Evolutionary conservation across 352 stramenopile species (phyloP).

Genomic region (Phytophthora ohioensis): DNA sequence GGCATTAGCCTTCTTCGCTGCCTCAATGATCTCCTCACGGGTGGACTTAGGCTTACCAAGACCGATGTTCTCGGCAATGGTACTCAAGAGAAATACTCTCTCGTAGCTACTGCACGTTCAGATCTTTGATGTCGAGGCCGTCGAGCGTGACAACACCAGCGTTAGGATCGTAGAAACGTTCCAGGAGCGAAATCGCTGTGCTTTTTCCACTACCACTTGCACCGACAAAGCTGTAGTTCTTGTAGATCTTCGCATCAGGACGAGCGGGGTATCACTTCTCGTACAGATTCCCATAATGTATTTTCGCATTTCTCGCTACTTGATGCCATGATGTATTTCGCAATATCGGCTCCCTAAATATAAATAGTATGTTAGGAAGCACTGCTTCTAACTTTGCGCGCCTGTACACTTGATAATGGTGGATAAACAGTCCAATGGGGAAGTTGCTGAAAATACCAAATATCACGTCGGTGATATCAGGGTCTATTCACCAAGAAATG

Average conservation of each 20-base stretch:
- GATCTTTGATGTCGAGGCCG: slow-evolving; percentile 35
- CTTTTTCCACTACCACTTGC: slow-evolving; percentile 47
- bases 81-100: slow-evolving; percentile 42
- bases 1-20: slow-evolving; percentile 42
- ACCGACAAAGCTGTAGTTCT: slow-evolving; percentile 45
- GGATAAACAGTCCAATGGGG: too few species aligned
- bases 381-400: too few species aligned
- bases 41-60: slow-evolving; percentile 40
- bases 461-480: too few species aligned
- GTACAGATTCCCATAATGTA: too few species aligned
- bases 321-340: too few species aligned
- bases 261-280: slow-evolving; percentile 32
- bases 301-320: too few species aligned
- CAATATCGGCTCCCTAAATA: too few species aligned
- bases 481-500: too few species aligned
- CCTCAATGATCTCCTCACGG: slow-evolving; percentile 44
- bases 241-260: slow-evolving; percentile 48
- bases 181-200: slow-evolving; percentile 43
- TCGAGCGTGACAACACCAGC: slow-evolving; percentile 41
- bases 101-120: slow-evolving; percentile 46
- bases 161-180: slow-evolving; percentile 44
- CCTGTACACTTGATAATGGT: too few species aligned
- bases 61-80: slow-evolving; percentile 45
- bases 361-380: too few species aligned
- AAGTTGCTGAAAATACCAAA: too few species aligned